These are phyloP conservation scores for Yarrowia alimentaria DNA, from an alignment of 805 yeast species.

Conservation along the genomic window DNA sequence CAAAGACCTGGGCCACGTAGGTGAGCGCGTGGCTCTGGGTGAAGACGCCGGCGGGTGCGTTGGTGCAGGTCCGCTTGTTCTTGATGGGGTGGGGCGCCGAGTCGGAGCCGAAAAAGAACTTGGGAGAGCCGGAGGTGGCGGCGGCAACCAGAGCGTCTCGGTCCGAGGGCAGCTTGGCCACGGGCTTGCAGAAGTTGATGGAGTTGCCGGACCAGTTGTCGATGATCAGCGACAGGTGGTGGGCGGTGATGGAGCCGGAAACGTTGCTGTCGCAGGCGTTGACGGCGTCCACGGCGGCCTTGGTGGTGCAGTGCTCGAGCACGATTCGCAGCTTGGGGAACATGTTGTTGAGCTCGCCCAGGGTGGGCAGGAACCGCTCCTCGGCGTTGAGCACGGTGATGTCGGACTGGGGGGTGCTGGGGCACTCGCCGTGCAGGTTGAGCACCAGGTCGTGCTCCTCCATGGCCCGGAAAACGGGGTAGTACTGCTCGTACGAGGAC, in stretches of 20 bases:
- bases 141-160: slow-evolving; percentile 77
- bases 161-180: slow-evolving; percentile 88
- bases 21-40: slow-evolving; percentile 81
- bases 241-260: slow-evolving; percentile 94
- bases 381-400: slow-evolving; percentile 94
- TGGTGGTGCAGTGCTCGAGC: slow-evolving; percentile 92
- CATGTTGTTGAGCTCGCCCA: slow-evolving; percentile 68
- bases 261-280: slow-evolving; percentile 69
- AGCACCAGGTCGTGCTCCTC: slow-evolving; percentile 72
- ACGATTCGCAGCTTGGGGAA: slow-evolving; percentile 86
- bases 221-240: slow-evolving; percentile 81
- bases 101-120: slow-evolving; percentile 95
- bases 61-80: slow-evolving; percentile 70
- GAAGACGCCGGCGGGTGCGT: slow-evolving; percentile 98
- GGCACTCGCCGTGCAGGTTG: slow-evolving; percentile 95
- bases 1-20: slow-evolving; percentile 86
- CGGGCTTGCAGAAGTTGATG: slow-evolving; percentile 94
- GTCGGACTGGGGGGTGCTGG: slow-evolving; percentile 47
- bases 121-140: slow-evolving; percentile 87
- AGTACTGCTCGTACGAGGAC: slow-evolving; percentile 82
- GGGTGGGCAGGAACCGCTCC: slow-evolving; percentile 85
- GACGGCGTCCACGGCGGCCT: slow-evolving; percentile 79
- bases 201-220: slow-evolving; percentile 98
- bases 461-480: slow-evolving; percentile 88
- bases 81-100: slow-evolving; percentile 94